Evolutionary conservation across 352 stramenopile species (phyloP), one percentile per base, ranked within the genome.

Genomic region (Phytophthora sojae): DNA sequence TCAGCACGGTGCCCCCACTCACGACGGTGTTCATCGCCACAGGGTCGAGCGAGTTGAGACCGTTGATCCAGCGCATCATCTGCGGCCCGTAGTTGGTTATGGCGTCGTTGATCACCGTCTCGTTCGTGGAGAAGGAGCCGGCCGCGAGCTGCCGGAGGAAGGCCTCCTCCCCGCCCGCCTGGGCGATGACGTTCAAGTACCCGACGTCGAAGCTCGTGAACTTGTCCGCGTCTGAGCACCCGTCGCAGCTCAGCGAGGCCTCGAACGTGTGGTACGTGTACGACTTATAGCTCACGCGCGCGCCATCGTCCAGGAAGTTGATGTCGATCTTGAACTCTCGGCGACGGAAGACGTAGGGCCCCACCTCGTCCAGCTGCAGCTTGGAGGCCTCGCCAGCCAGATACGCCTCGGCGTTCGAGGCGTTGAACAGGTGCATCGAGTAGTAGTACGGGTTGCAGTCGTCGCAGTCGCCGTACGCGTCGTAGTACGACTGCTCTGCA

Each of bases 41-140:
- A 0, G 86, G 71, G 44, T 94, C 62, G 53, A 92, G 76, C 62
- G 86, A 94, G 71, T 94, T 94, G 71, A 93, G 80, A 0, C 85
- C 86, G 58, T 93, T 93, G n/a, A 91, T 67, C 83, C 81, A 93
- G 47, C 77, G 77, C 85, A 93, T 92, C 66, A 93, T 86, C 62
- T 86, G 79, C 50, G 65, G 29, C 17, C 77, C 77, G 69, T 89
- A 85, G 35, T 68, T 63, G 0, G 61, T 35, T 32, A 91, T 75
- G 19, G 80, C 70, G 1, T 70, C 61, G 2, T 51, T 60, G 44
- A 79, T 71, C 9, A 75, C 49, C 3, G 69, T 64, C 29, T 57
- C 65, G 21, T 73, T 82, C 3, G 53, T 56, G 4, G 74, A 81
- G 66, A 85, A 92, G 32, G 82, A 86, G 4, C 81, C 82, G 2